Base-by-base conservation (phyloP, 2,329 filamentous ascomycete species). In the Sporothrix inflata region DNA sequence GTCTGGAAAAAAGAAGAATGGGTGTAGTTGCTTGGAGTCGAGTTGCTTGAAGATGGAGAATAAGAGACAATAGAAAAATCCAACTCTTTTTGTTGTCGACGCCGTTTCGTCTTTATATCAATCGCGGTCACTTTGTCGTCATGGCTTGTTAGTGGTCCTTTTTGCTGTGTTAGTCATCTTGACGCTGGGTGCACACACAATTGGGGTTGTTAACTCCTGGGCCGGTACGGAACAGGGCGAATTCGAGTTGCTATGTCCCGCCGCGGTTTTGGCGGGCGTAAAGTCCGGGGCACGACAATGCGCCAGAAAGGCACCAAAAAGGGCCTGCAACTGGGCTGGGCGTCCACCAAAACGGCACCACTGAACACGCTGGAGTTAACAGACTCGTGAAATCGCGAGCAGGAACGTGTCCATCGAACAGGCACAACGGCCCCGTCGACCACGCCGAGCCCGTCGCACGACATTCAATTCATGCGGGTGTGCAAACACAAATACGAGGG, bases 141-240 rank as follows among this genome's bases (percentile, higher is more conserved):
- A 6, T 21, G 30, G 57, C 30, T n/a, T 7, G 7, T 40, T 9
- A 8, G 14, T 30, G 24, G 51, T 11, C 7, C 21, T 5, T 61
- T 40, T 21, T 40, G 9, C 1, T 40, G 57, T 21, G 16, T 61
- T 61, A 40, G 57, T 61, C 34, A 61, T 40, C 55, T 51, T 21
- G 47, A 4, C 5, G 47, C 19, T 21, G 47, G 47, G 30, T 30
- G 24, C 11, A 14, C 21, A 14, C 42, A 47, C 42, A 47, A 12
- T 12, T 19, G 19, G 14, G 19, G 34, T 16, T 14, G 57, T 61
- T 61, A 61, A 40, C 51, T 55, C 51, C 51, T 55, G 51, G 30
- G 57, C 57, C 57, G 57, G 19, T 19, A 38, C 57, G 34, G 57
- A 40, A 21, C 57, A 61, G 57, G 55, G 34, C 57, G 57, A 61